These are phyloP conservation scores for Xylariales sp. DNA, from an alignment of 2,329 filamentous ascomycete species.

Conservation along the genomic window DNA sequence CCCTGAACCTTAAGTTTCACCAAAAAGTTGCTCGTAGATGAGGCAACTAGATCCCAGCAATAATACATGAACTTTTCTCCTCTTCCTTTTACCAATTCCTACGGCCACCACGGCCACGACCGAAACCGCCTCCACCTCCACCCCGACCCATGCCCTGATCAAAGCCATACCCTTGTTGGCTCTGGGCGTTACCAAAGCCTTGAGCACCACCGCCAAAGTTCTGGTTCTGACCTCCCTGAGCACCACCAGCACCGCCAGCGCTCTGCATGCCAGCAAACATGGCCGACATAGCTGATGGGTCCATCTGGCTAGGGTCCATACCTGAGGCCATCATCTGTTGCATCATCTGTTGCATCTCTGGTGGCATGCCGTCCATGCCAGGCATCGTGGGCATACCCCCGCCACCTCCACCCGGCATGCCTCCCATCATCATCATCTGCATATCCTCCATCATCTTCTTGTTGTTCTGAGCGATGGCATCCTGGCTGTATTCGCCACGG, in stretches of 20 bases:
- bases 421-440: slow-evolving; percentile 63
- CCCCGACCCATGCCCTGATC: slow-evolving; percentile 26
- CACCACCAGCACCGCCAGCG: slow-evolving; percentile 29
- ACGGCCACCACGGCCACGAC: slow-evolving; percentile 7
- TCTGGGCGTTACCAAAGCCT: slow-evolving; percentile 49
- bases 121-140: slow-evolving; percentile 16
- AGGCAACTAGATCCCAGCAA: too few relatives aligned
- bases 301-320: slow-evolving; percentile 64
- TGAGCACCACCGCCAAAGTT: slow-evolving; percentile 42
- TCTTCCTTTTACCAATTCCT: slow-evolving; percentile 6
- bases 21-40: too few relatives aligned
- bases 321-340: slow-evolving; percentile 65
- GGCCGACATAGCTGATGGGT: slow-evolving; percentile 50
- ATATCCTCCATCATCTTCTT: slow-evolving; percentile 79
- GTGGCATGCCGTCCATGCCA: slow-evolving; percentile 59
- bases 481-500: slow-evolving; percentile 69
- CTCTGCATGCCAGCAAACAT: slow-evolving; percentile 59
- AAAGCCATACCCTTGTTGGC: slow-evolving; percentile 41
- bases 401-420: slow-evolving; percentile 32
- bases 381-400: slow-evolving; percentile 37
- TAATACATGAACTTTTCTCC: too few relatives aligned
- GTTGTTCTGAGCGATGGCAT: slow-evolving; percentile 56
- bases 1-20: too few relatives aligned
- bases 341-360: slow-evolving; percentile 66
- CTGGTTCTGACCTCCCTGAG: slow-evolving; percentile 46